Conservation (phyloP, 805 yeast genomes). For the Vanderwaltozyma tropicalis region DNA sequence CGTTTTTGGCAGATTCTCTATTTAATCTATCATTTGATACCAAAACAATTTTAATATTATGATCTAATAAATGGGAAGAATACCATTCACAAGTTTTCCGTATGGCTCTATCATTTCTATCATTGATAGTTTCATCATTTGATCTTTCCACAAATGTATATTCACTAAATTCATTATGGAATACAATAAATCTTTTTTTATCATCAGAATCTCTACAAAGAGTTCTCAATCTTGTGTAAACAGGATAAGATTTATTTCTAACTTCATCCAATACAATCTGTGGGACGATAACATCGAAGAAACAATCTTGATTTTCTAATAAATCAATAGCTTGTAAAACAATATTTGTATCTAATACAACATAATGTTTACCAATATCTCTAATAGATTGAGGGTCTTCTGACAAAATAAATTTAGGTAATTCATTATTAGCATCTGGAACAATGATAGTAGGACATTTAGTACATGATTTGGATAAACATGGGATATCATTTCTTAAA, state of each 20-base stretch:
- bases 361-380: constrained; percentile 61
- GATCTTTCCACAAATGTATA: constrained; percentile 55
- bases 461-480: constrained; percentile 64
- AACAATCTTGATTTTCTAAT: constrained; percentile 63
- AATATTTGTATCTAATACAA: constrained; percentile 80
- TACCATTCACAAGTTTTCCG: constrained; percentile 69
- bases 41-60: constrained; percentile 39
- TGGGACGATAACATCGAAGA: constrained; percentile 87
- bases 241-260: constrained; percentile 74
- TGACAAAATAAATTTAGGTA: constrained; percentile 58
- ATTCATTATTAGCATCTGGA: constrained; percentile 56
- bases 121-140: constrained; percentile 67
- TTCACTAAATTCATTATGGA: constrained; percentile 82
- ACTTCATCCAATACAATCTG: constrained; percentile 94
- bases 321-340: constrained; percentile 82
- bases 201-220: constrained; percentile 51
- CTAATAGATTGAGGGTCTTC: constrained; percentile 43
- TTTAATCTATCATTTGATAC: constrained; percentile 74
- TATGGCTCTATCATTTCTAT: constrained; percentile 85
- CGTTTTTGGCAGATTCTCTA: constrained; percentile 42
- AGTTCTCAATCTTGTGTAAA: constrained; percentile 73
- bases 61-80: constrained; percentile 44
- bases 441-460: constrained; percentile 43
- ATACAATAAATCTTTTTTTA: constrained; percentile 77
- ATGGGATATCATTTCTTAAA: constrained; percentile 83